Percentiles rank a stretch among this genome's conserved stretches.
phyloP scores from a whole-genome alignment of 2,329 filamentous ascomycete genomes.

The Drechslerella coelobrocha region DNA sequence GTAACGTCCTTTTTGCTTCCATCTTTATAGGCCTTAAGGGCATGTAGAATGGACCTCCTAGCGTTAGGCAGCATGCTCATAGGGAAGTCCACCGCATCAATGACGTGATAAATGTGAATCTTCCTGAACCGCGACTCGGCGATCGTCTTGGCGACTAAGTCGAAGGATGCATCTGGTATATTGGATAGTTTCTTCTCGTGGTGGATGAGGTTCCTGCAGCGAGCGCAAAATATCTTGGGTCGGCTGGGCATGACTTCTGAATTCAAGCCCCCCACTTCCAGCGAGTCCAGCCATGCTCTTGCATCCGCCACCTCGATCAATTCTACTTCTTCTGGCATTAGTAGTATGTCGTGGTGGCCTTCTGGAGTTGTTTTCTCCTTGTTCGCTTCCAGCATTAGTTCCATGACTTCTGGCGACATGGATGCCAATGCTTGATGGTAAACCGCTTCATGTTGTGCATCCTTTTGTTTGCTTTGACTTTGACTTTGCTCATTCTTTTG shows the following conservation, averaged over 20 bases:
- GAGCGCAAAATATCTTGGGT: conserved; percentile 70
- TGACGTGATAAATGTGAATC: conserved; percentile 93
- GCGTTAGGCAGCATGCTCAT: conserved; percentile 87
- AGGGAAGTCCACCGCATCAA: conserved; percentile 96
- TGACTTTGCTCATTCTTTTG: conserved; percentile 60
- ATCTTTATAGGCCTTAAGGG: conserved; percentile 73
- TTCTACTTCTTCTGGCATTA: background rate
- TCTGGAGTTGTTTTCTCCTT: background rate
- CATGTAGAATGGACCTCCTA: conserved; percentile 59
- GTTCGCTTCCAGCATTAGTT: conserved; percentile 3
- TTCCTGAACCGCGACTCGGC: conserved; percentile 85
- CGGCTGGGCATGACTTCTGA: conserved; percentile 59
- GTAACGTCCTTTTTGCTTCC: conserved; percentile 79
- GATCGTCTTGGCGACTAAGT: conserved; percentile 82
- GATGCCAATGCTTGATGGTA: conserved; percentile 17
- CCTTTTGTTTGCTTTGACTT: conserved; percentile 53
- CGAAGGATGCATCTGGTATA: conserved; percentile 68
- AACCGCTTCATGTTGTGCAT: background rate
- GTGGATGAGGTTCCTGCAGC: conserved; percentile 82
- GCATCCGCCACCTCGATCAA: background rate
- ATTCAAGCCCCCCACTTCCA: conserved; percentile 10
- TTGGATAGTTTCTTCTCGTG: conserved; percentile 68
- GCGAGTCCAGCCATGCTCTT: conserved; percentile 18
- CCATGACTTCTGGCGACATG: conserved; percentile 38
- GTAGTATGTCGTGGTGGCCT: background rate